These are phyloP conservation scores for Tilletia horrida DNA, from an alignment of 1,284 basidiomycete genomes.

Conservation along the genomic window DNA sequence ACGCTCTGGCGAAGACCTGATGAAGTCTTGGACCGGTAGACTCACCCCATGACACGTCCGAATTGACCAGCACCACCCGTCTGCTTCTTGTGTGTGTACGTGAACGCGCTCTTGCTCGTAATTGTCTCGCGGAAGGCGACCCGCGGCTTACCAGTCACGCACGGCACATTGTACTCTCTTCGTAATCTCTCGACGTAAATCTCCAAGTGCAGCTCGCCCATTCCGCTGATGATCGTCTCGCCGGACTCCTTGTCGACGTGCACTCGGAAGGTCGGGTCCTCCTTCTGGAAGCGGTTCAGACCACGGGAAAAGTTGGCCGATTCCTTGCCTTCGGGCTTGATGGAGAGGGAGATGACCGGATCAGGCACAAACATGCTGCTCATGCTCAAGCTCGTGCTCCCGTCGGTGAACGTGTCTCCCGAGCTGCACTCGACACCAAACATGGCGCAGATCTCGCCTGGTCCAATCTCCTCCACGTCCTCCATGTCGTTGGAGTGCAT, in stretches of 20 bases:
- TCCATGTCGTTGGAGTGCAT: slow-evolving; percentile 99
- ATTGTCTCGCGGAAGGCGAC: slow-evolving; percentile 97
- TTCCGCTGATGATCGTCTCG: slow-evolving; percentile 99
- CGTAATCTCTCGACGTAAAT: slow-evolving; percentile 99
- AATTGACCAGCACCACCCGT: slow-evolving; percentile 96
- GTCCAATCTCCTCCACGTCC: slow-evolving; percentile 87
- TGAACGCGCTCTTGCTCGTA: slow-evolving; percentile 74
- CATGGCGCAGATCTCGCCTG: slow-evolving; percentile 99
- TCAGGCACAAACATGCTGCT: slow-evolving; percentile 98
- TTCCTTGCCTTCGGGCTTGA: slow-evolving; percentile 87
- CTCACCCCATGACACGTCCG: slow-evolving; percentile 80
- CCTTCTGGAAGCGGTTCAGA: slow-evolving; percentile 95
- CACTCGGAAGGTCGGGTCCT: slow-evolving; percentile 97
- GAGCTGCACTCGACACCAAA: slow-evolving; percentile 98
- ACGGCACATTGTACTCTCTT: slow-evolving; percentile 92
- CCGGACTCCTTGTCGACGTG: slow-evolving; percentile 91
- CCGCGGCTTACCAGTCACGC: slow-evolving; percentile 88
- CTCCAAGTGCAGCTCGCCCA: slow-evolving; percentile 98
- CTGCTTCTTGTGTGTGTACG: slow-evolving; percentile 97
- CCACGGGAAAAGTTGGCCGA: slow-evolving; percentile 82
- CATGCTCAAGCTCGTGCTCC: slow-evolving; percentile 57
- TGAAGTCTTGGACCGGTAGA: not conserved
- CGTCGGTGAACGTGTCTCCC: slow-evolving; percentile 88
- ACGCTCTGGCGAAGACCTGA: too few species aligned
- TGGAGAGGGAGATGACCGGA: slow-evolving; percentile 91